Base-by-base conservation (phyloP, 1,139 yeast genomes). In the Candida sanyaensis region DNA sequence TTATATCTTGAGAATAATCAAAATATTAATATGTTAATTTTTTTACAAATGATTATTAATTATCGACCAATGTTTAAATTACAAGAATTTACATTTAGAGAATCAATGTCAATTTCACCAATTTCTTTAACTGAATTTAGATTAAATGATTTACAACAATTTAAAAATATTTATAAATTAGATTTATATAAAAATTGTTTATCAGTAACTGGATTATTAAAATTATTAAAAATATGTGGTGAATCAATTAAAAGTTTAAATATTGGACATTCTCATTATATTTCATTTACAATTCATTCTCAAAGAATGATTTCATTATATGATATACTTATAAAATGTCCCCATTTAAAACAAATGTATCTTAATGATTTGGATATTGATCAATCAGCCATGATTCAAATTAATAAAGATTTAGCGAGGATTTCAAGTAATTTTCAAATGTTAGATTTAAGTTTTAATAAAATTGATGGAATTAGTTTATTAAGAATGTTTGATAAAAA, bases 361-460 rank as follows among this genome's bases (percentile, higher is more conserved):
- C 50, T 75, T 33, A 64, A 69, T 39, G 78, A 75, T 43, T 50
- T 72, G 47, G 75, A 72, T 41, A 55, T 75, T 33, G 79, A 74
- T 50, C 67, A 66, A 49, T 61, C 63, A 7, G 62, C 77, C 0
- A 62, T 74, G 65, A 62, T 61, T 37, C 60, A 57, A 32, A 66
- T 75, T 36, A 54, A 60, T 34, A 55, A 55, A 11, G 76, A 71
- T 46, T 49, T 62, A n/a, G 48, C 47, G 27, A 50, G 34, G 11
- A 27, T 46, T 1, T 8, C 28, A 2, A 49, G 48, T 2, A 47
- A 55, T 1, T 57, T 73, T 28, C 55, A 57, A 11, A 43, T 58
- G 2, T 54, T 75, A 21, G 79, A 75, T 51, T 50, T 75, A 10
- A 71, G 78, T 49, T 73, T 70, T 48, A 71, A 74, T 49, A 62